Evolutionary conservation across 495 filamentous ascomycete species (phyloP), one percentile per base, ranked within the genome.

Genomic region (Podospora comata): DNA sequence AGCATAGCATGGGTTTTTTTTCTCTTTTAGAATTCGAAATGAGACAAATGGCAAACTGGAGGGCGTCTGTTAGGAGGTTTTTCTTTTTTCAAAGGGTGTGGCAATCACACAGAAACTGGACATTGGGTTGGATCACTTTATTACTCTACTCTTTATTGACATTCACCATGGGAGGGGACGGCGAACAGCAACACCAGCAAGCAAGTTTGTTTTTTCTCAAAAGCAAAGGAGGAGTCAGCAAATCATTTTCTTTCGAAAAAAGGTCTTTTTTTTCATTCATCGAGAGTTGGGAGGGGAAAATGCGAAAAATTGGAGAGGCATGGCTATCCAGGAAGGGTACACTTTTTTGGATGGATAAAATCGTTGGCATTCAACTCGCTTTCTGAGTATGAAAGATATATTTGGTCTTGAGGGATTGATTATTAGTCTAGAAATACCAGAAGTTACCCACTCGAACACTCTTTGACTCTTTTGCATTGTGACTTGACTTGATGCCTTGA

Each of bases 361-460:
- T 39, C 18, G 26, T 60, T 66, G 67, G 67, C 67, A 60, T 70
- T 68, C 78, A 82, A 80, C 82, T 82, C 82, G 82, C 81, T 85
- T 81, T 85, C 80, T 85, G 82, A 75, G 82, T 85, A 85, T 82
- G 78, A 82, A 82, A 77, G 61, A 63, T 63, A 80, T 82, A 79
- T 68, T 77, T 80, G 77, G 65, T 78, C 73, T 77, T 71, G 6
- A 73, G 64, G 23, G 23, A 23, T 26, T 20, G 28, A 20, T 34
- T 13, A 74, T 67, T 73, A 75, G 69, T 81, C 72, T 73, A 75
- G 61, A 83, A 48, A 85, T 85, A 85, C 82, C 82, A 85, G 82
- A 85, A 79, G 81, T 85, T 83, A 84, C 82, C 82, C 81, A 82
- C 82, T 81, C 78, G 79, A 75, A 27, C 30, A 55, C 39, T 1